Percentiles rank a stretch among this genome's conserved stretches.
These are phyloP conservation scores for Kodamaea ohmeri DNA, from an alignment of 1,139 yeast genomes.

Conservation along the genomic window DNA sequence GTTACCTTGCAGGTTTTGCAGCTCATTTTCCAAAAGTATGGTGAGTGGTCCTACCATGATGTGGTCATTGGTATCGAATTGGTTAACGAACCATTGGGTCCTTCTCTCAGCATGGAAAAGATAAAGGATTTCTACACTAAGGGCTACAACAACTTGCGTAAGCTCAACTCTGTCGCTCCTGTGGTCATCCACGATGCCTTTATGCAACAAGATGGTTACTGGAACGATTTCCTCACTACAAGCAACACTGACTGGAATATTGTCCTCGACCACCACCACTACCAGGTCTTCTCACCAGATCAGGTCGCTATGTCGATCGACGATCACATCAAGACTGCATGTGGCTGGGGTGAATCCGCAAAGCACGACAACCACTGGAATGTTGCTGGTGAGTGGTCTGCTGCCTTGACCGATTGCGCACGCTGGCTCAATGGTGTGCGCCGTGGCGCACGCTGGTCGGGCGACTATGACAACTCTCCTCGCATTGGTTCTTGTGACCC, in stretches of 20 bases:
- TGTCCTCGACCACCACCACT: slow-evolving; percentile 86
- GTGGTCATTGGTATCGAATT: slow-evolving; percentile 82
- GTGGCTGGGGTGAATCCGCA: slow-evolving; percentile 56
- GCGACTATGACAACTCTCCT: slow-evolving; percentile 50
- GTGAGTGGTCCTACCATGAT: slow-evolving; percentile 59
- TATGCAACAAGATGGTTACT: slow-evolving; percentile 54
- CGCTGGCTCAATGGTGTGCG: slow-evolving; percentile 91
- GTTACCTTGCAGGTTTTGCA: slow-evolving; percentile 52
- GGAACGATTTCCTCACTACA: slow-evolving; percentile 51
- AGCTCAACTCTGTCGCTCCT: slow-evolving; percentile 46
- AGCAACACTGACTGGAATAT: slow-evolving; percentile 57
- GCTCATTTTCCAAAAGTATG: slow-evolving; percentile 57
- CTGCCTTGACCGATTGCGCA: slow-evolving; percentile 92
- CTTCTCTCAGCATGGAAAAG: slow-evolving; percentile 55
- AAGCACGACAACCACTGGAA: slow-evolving; percentile 65
- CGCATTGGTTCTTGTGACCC: slow-evolving; percentile 65
- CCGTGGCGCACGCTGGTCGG: slow-evolving; percentile 83
- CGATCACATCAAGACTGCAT: slow-evolving; percentile 61
- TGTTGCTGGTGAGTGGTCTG: slow-evolving; percentile 89
- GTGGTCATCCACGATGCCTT: slow-evolving; percentile 77
- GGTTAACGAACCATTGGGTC: slow-evolving; percentile 86
- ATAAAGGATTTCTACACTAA: slow-evolving; percentile 55
- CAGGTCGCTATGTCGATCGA: slow-evolving; percentile 58
- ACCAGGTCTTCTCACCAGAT: slow-evolving; percentile 74
- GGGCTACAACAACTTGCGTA: slow-evolving; percentile 55